Conservation (phyloP, 2,329 filamentous ascomycete species). For the Colletotrichum truncatum region DNA sequence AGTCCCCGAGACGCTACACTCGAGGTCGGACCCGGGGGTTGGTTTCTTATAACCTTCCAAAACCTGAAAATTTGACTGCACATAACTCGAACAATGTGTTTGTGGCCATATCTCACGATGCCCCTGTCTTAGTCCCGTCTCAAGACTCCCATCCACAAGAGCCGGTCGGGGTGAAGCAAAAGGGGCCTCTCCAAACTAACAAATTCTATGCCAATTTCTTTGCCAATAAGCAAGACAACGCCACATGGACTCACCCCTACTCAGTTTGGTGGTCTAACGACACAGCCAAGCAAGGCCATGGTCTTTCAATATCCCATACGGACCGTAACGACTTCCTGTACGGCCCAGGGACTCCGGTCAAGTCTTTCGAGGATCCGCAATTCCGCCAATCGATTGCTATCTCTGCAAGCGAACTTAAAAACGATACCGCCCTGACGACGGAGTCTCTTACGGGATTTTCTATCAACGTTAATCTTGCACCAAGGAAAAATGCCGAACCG, state of each 20-base stretch:
- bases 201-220: constrained; percentile 80
- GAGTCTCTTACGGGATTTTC: constrained; percentile 59
- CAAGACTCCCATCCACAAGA: constrained; percentile 16
- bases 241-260: constrained; percentile 76
- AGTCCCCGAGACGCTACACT: too few relatives aligned
- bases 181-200: constrained; percentile 67
- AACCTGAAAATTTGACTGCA: neutral
- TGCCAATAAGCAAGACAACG: constrained; percentile 70
- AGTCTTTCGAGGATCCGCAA: constrained; percentile 37
- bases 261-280: constrained; percentile 69
- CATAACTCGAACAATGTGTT: neutral
- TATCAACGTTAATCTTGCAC: constrained; percentile 67
- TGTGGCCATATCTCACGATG: constrained; percentile 1
- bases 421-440: constrained; percentile 58
- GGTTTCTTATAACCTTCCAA: too few relatives aligned
- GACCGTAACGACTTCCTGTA: constrained; percentile 69
- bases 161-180: constrained; percentile 8
- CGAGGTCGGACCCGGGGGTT: too few relatives aligned
- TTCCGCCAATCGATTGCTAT: constrained; percentile 75
- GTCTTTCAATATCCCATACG: constrained; percentile 75
- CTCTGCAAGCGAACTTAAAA: constrained; percentile 73
- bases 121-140: constrained; percentile 4
- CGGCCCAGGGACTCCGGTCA: constrained; percentile 72
- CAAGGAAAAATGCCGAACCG: constrained; percentile 52
- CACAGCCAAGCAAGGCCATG: constrained; percentile 52